These are phyloP conservation scores for Aspergillus thermomutatus DNA, from an alignment of 2,329 filamentous ascomycete species.

Conservation along the genomic window DNA sequence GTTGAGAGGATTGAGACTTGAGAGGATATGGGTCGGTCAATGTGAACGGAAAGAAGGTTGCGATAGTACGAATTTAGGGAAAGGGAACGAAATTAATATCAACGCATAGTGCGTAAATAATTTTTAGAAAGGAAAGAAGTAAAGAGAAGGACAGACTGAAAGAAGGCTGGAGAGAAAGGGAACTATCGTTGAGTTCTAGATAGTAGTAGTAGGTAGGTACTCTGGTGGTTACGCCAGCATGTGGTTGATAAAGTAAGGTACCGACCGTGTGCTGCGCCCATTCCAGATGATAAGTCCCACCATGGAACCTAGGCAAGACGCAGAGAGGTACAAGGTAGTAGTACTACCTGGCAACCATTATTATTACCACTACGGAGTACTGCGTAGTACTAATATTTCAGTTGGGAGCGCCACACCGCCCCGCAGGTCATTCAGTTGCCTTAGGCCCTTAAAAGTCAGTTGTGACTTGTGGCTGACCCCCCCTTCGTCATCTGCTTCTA, in stretches of 20 bases:
- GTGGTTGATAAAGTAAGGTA: slow-evolving; percentile 1
- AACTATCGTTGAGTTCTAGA: slow-evolving; percentile 1
- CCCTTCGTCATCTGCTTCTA: slow-evolving; percentile 32
- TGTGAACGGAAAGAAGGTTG: background rate
- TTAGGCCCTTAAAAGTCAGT: slow-evolving; percentile 6
- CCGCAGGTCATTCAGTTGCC: slow-evolving; percentile 13
- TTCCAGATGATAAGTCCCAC: background rate
- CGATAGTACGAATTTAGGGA: background rate
- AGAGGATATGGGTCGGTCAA: slow-evolving; percentile 4
- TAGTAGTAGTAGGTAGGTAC: too few relatives aligned
- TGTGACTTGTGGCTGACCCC: slow-evolving; percentile 33
- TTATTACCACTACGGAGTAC: background rate
- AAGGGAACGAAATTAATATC: background rate
- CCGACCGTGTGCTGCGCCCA: background rate
- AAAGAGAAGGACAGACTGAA: background rate
- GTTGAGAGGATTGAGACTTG: slow-evolving; percentile 1
- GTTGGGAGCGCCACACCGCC: slow-evolving; percentile 12
- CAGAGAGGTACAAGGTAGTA: background rate
- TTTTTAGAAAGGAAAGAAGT: background rate
- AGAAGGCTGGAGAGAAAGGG: slow-evolving; percentile 4
- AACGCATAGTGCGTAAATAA: slow-evolving; percentile 12
- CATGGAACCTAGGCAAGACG: slow-evolving; percentile 3
- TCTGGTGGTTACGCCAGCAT: slow-evolving; percentile 4
- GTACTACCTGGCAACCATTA: background rate
- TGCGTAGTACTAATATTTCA: background rate